A percentile compares a stretch with the other conserved stretches of the same genome.
phyloP scores from a whole-genome alignment of 1,139 yeast genomes.

The Diutina rugosa region DNA sequence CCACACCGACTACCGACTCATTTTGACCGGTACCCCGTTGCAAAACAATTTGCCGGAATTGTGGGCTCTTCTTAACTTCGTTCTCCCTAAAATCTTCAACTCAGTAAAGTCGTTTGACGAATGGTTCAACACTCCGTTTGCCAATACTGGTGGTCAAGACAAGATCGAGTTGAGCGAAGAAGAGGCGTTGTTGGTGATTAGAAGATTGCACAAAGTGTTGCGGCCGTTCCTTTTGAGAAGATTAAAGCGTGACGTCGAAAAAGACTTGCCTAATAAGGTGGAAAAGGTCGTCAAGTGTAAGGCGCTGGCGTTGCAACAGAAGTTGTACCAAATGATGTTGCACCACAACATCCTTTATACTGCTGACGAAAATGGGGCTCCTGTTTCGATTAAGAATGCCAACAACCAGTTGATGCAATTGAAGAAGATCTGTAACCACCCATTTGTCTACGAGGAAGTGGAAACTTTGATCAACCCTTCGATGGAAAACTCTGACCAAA shows the following conservation, averaged over 20 bases:
- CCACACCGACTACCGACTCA: slow-evolving; percentile 63
- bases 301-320: slow-evolving; percentile 76
- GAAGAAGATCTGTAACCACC: slow-evolving; percentile 94
- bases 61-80: slow-evolving; percentile 74
- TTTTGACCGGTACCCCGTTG: slow-evolving; percentile 79
- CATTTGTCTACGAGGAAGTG: slow-evolving; percentile 91
- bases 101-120: slow-evolving; percentile 81
- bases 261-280: slow-evolving; percentile 89
- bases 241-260: slow-evolving; percentile 93
- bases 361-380: slow-evolving; percentile 36
- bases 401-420: slow-evolving; percentile 92
- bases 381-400: slow-evolving; percentile 64
- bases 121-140: slow-evolving; percentile 81
- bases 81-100: slow-evolving; percentile 68
- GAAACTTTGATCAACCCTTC: slow-evolving; percentile 77
- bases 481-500: slow-evolving; percentile 51
- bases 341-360: slow-evolving; percentile 55
- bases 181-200: slow-evolving; percentile 83
- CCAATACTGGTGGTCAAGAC: slow-evolving; percentile 72
- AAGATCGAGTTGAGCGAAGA: slow-evolving; percentile 76
- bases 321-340: slow-evolving; percentile 70
- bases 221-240: slow-evolving; percentile 91
- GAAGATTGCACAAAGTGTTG: slow-evolving; percentile 91
- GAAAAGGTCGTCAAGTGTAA: slow-evolving; percentile 93
- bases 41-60: slow-evolving; percentile 78